A percentile compares a stretch with the other conserved stretches of the same genome.
phyloP scores from a whole-genome alignment of 352 stramenopile genomes.

The Globisporangium yorkense region DNA sequence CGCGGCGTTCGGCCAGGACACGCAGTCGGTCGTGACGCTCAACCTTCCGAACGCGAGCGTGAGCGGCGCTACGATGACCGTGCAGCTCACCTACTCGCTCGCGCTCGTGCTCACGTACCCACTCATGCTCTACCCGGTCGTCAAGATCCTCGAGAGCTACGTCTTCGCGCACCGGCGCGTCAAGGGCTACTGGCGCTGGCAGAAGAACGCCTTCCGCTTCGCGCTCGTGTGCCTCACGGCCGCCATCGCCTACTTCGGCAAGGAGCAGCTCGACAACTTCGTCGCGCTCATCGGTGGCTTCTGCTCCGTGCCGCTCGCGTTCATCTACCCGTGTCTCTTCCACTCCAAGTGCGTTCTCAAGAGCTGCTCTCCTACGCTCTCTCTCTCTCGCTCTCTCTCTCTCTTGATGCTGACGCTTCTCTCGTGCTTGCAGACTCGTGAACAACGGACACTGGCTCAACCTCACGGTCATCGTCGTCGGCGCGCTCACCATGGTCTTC shows the following conservation, averaged over 20 bases:
- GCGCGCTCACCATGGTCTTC: slow-evolving; percentile 56
- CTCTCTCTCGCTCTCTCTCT: background rate
- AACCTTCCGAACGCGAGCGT: slow-evolving; percentile 46
- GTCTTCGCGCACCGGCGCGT: slow-evolving; percentile 31
- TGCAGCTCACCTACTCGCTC: slow-evolving; percentile 61
- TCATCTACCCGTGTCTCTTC: slow-evolving; percentile 70
- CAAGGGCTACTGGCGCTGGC: slow-evolving; percentile 60
- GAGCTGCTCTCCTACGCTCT: background rate
- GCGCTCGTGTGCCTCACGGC: slow-evolving; percentile 54
- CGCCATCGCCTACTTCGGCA: slow-evolving; percentile 56
- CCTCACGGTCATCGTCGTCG: slow-evolving; percentile 35
- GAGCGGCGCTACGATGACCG: slow-evolving; percentile 50
- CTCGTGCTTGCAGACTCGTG: slow-evolving; percentile 20
- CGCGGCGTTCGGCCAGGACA: slow-evolving; percentile 42
- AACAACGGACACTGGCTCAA: slow-evolving; percentile 39
- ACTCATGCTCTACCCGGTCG: slow-evolving; percentile 64
- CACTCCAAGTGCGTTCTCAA: slow-evolving; percentile 29
- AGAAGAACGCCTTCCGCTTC: slow-evolving; percentile 66
- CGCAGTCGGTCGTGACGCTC: slow-evolving; percentile 54
- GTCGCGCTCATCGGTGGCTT: slow-evolving; percentile 68
- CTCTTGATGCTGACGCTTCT: background rate
- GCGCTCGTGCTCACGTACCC: slow-evolving; percentile 67
- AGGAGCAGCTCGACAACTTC: slow-evolving; percentile 60
- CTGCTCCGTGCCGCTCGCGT: slow-evolving; percentile 63
- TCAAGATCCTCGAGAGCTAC: slow-evolving; percentile 68